phyloP scores from a whole-genome alignment of 2,329 filamentous ascomycete species.

The Ascochyta lentis region DNA sequence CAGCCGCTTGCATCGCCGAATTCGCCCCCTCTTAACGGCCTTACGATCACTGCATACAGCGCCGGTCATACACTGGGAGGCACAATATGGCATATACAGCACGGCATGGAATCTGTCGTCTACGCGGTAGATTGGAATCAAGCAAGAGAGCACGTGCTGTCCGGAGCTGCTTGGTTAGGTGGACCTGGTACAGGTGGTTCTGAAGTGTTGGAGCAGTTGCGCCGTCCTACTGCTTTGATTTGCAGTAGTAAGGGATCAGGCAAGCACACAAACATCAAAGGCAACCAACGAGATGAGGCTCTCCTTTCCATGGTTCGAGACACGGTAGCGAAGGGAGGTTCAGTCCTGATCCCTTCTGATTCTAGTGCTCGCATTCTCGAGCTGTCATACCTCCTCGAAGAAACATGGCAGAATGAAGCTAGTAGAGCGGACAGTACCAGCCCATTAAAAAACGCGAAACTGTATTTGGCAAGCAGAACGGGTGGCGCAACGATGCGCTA shows the following conservation, averaged over 20 bases:
- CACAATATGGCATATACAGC: conserved; percentile 98
- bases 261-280: conserved; percentile 72
- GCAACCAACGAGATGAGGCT: conserved; percentile 83
- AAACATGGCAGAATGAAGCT: conserved; percentile 71
- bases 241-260: conserved; percentile 87
- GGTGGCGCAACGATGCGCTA: conserved; percentile 89
- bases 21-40: conserved; percentile 84
- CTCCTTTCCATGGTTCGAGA: conserved; percentile 81
- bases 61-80: conserved; percentile 94
- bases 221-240: conserved; percentile 90
- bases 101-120: conserved; percentile 94
- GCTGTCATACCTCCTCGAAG: conserved; percentile 88
- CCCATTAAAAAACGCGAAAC: conserved; percentile 58
- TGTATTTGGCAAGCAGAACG: conserved; percentile 87
- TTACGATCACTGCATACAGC: conserved; percentile 96
- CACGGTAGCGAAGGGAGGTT: conserved; percentile 82
- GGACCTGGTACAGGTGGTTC: conserved; percentile 79
- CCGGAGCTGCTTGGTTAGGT: conserved; percentile 91
- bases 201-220: conserved; percentile 90
- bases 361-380: conserved; percentile 95
- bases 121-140: conserved; percentile 99
- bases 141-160: conserved; percentile 91
- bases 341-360: conserved; percentile 91
- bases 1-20: conserved; percentile 87
- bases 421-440: conserved; percentile 45